These are phyloP conservation scores for Shiraia sp. DNA, from an alignment of 2,329 filamentous ascomycete genomes.

Conservation along the genomic window DNA sequence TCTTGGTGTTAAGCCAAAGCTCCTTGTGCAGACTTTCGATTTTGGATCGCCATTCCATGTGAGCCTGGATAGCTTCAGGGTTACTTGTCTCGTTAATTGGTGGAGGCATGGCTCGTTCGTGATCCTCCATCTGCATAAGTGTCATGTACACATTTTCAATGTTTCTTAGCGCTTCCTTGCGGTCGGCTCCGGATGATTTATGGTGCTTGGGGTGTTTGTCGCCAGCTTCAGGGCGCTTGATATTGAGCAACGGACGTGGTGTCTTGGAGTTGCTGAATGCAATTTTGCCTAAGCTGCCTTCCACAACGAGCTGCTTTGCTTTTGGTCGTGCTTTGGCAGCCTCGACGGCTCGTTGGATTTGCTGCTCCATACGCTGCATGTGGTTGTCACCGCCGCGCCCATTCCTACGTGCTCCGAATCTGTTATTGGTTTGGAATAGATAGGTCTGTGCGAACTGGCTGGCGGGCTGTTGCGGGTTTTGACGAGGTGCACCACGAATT, in stretches of 20 bases:
- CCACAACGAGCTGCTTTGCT: constrained; percentile 94
- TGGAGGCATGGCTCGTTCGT: constrained; percentile 78
- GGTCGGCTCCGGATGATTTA: constrained; percentile 65
- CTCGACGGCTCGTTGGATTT: constrained; percentile 95
- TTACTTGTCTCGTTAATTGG: constrained; percentile 67
- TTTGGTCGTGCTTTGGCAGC: constrained; percentile 97
- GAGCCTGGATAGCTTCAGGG: constrained; percentile 69
- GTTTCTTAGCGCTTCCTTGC: constrained; percentile 80
- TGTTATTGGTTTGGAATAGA: constrained; percentile 88
- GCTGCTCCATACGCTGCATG: constrained; percentile 98
- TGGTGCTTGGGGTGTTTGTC: constrained; percentile 51
- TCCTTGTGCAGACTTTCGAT: constrained; percentile 73
- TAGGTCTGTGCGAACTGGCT: constrained; percentile 98
- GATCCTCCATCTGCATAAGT: constrained; percentile 92
- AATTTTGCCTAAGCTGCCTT: constrained; percentile 95
- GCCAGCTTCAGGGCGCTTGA: constrained; percentile 79
- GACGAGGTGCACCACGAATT: constrained; percentile 85
- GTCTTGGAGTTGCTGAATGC: constrained; percentile 99
- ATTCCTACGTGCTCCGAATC: constrained; percentile 76
- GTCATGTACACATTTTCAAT: constrained; percentile 88
- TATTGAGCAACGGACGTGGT: constrained; percentile 89
- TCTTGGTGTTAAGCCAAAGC: constrained; percentile 85
- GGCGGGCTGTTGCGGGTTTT: constrained; percentile 88
- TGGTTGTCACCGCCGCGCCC: constrained; percentile 90
- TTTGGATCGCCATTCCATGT: constrained; percentile 78